Conservation (phyloP, 352 stramenopile genomes). For the Nannochloropsis limnetica region DNA sequence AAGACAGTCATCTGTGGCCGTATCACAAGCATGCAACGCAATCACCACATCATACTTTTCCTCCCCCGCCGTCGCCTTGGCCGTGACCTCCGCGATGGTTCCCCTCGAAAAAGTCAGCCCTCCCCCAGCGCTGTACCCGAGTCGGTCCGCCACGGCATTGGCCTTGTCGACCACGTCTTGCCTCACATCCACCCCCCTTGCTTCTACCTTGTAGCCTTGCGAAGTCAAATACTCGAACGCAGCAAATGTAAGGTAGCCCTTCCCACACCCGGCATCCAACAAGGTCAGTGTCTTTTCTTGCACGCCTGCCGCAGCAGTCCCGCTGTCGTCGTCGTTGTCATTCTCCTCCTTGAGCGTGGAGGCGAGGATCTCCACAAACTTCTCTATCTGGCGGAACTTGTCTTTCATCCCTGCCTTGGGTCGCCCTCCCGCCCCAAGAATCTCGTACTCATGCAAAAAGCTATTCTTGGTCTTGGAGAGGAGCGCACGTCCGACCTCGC, state of each 20-base stretch:
- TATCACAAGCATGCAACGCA: slow-evolving; percentile 67
- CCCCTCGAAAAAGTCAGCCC: slow-evolving; percentile 54
- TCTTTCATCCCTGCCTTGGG: slow-evolving; percentile 56
- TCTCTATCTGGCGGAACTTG: slow-evolving; percentile 61
- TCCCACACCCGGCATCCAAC: slow-evolving; percentile 62
- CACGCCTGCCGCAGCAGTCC: neutral
- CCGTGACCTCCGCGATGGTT: slow-evolving; percentile 44
- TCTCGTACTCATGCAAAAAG: slow-evolving; percentile 57
- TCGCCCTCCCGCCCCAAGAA: slow-evolving; percentile 53
- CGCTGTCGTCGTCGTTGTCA: slow-evolving; percentile 10
- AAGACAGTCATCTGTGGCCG: slow-evolving; percentile 62
- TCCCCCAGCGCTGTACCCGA: slow-evolving; percentile 54
- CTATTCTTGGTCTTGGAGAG: slow-evolving; percentile 38
- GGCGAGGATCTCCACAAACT: slow-evolving; percentile 62
- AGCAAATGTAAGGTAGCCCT: slow-evolving; percentile 65
- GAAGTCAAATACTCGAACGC: slow-evolving; percentile 57
- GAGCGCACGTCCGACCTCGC: neutral
- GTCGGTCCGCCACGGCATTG: slow-evolving; percentile 54
- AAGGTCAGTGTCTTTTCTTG: slow-evolving; percentile 47
- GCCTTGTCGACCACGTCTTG: slow-evolving; percentile 60
- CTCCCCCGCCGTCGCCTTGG: neutral
- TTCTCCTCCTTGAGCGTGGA: slow-evolving; percentile 40
- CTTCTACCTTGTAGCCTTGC: slow-evolving; percentile 45
- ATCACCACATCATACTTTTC: slow-evolving; percentile 58
- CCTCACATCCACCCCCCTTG: slow-evolving; percentile 58